Base-by-base conservation (phyloP, 495 filamentous ascomycete species). In the Aspergillus sparsus region DNA sequence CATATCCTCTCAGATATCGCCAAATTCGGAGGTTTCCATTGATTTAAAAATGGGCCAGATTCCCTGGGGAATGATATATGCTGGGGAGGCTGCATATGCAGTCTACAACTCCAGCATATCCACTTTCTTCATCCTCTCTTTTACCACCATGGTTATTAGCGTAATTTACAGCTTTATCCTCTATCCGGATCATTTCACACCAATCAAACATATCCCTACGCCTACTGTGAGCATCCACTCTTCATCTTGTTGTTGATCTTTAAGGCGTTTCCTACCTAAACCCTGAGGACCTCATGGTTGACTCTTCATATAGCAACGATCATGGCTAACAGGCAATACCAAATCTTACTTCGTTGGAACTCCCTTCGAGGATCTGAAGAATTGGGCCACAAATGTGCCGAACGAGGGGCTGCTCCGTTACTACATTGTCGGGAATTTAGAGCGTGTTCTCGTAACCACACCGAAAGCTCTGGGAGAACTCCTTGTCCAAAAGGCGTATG, bases 331-430 rank as follows among this genome's bases (percentile, higher is more conserved):
- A 7, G 77, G 77, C 6, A 77, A 77, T 51, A 49, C 62, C 0
- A 34, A 62, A 1, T 59, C 65, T 0, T 39, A 65, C 51, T 63
- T 69, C 10, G 16, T 72, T 8, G 63, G 74, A 33, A 77, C 86
- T 1, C 82, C 84, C 0, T 89, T 87, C 15, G 67, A 70, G 16
- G 50, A 54, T 13, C 13, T 60, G 42, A 13, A 11, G 82, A 83
- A 0, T 76, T 84, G 69, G 68, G 71, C 32, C 72, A 85, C 42
- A 37, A 80, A 70, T 0, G 72, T 95, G 15, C 89, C 90, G 2
- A 91, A 97, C 66, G 80, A 93, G 45, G 93, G 93, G 8, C 61
- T 97, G 15, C 85, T 98, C 34, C 82, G 87, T 7, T 97, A 93
- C 54, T 78, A 79, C 18, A 63, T 74, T 13, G 54, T 87, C 6